A percentile compares a stretch with the other conserved stretches of the same genome.
phyloP scores from a whole-genome alignment of 148 eudicot genomes.

The Polygonum aviculare region DNA sequence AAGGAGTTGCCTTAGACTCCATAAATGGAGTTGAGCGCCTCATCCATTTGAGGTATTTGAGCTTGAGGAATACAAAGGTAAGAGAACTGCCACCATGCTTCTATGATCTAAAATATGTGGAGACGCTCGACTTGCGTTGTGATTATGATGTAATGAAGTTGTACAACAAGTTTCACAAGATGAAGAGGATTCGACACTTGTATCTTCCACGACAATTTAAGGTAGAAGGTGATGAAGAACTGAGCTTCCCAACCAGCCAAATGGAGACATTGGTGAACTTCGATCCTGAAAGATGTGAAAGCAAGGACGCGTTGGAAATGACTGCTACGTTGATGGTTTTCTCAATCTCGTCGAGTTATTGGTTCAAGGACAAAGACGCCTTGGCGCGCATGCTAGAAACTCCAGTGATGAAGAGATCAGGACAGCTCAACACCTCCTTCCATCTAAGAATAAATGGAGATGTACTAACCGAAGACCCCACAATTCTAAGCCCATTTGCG shows the following conservation, averaged over 20 bases:
- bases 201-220: not conserved
- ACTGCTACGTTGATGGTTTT: not conserved
- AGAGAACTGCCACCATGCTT: not conserved
- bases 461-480: not conserved
- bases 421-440: not conserved
- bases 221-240: not conserved
- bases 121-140: not conserved
- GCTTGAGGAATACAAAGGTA: conserved; percentile 7
- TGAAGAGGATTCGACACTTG: not conserved
- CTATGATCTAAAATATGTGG: not conserved
- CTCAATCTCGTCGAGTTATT: not conserved
- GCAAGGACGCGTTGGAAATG: not conserved
- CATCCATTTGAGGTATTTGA: conserved; percentile 11
- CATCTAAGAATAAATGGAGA: not conserved
- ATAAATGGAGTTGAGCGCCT: not conserved
- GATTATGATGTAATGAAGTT: not conserved
- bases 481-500: not conserved
- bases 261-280: not conserved
- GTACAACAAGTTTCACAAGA: not conserved
- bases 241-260: not conserved
- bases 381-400: not conserved
- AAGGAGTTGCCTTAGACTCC: not conserved
- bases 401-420: not conserved
- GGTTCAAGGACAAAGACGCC: not conserved
- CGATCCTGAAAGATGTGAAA: not conserved